A percentile compares a stretch with the other conserved stretches of the same genome.
These are phyloP conservation scores for Penicillium longicatenatum DNA, from an alignment of 495 filamentous ascomycete genomes.

Conservation along the genomic window DNA sequence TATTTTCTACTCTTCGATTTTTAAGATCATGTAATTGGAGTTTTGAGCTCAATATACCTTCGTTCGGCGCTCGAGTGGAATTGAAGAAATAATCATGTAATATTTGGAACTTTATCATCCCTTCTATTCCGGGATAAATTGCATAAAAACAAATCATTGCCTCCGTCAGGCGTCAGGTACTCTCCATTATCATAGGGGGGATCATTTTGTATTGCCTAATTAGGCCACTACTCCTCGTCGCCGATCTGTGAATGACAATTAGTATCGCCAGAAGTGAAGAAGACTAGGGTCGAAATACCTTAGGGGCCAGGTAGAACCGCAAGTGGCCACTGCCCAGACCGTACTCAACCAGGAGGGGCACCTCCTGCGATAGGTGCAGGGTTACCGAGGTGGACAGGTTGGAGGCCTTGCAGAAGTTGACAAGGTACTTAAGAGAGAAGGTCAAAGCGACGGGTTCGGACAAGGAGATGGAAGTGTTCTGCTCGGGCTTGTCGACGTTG, in stretches of 20 bases:
- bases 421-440: slow-evolving; percentile 98
- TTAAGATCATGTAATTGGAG: background rate
- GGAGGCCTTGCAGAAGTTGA: slow-evolving; percentile 99
- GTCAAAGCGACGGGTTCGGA: slow-evolving; percentile 92
- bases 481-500: slow-evolving; percentile 86
- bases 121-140: slow-evolving; percentile 17
- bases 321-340: slow-evolving; percentile 82
- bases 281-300: slow-evolving; percentile 60
- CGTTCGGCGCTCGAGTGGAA: slow-evolving; percentile 4
- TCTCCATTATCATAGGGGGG: slow-evolving; percentile 39
- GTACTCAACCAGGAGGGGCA: slow-evolving; percentile 95
- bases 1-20: background rate
- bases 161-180: slow-evolving; percentile 30
- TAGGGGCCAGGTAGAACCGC: slow-evolving; percentile 96
- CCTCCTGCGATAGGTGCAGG: slow-evolving; percentile 92
- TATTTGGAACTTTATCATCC: slow-evolving; percentile 18
- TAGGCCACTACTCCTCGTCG: slow-evolving; percentile 72
- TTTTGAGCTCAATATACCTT: background rate
- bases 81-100: slow-evolving; percentile 13
- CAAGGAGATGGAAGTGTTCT: slow-evolving; percentile 85
- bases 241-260: slow-evolving; percentile 64
- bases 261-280: slow-evolving; percentile 1
- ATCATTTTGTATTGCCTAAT: slow-evolving; percentile 27
- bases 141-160: slow-evolving; percentile 32
- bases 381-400: slow-evolving; percentile 80